Percentiles rank a stretch among this genome's conserved stretches.
Conservation (phyloP, 1,139 yeast genomes). For the Magnusiomyces tetraspermus region DNA sequence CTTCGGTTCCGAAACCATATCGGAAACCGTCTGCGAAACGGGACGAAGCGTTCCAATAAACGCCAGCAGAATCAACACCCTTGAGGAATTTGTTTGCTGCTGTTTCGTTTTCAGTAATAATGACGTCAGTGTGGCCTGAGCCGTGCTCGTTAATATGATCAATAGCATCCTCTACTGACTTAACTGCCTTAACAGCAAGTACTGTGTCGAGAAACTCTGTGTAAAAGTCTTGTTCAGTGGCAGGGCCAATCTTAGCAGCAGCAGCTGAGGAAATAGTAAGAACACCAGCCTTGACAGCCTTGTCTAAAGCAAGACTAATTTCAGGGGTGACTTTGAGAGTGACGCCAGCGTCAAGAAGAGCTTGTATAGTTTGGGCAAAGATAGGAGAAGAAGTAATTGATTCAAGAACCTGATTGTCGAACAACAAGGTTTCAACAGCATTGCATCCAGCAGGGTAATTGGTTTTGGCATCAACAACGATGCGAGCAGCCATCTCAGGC, state of each 20-base stretch:
- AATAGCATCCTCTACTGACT: conserved; percentile 59
- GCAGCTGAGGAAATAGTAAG: conserved; percentile 21
- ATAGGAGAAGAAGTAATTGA: conserved; percentile 25
- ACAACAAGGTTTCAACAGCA: conserved; percentile 79
- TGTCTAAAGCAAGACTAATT: conserved; percentile 34
- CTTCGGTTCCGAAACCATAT: conserved; percentile 97
- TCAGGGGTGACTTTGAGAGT: conserved; percentile 58
- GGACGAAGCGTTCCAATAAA: conserved; percentile 97
- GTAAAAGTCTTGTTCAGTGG: conserved; percentile 56
- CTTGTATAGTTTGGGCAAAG: conserved; percentile 34
- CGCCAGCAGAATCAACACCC: conserved; percentile 91
- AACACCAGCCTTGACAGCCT: conserved; percentile 13
- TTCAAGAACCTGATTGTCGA: conserved; percentile 47
- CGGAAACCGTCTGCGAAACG: conserved; percentile 98
- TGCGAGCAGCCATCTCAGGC: conserved; percentile 59
- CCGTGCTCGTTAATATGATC: conserved; percentile 80
- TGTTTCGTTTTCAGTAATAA: conserved; percentile 62
- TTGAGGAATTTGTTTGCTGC: conserved; percentile 69
- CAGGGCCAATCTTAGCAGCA: conserved; percentile 36
- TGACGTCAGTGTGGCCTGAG: conserved; percentile 92
- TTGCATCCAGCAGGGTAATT: conserved; percentile 98
- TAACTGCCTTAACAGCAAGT: conserved; percentile 59
- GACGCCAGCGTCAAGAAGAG: conserved; percentile 56
- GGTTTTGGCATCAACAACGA: conserved; percentile 80
- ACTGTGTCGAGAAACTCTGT: conserved; percentile 78